phyloP scores from a whole-genome alignment of 1,284 basidiomycete genomes.

The Wallemia ichthyophaga region DNA sequence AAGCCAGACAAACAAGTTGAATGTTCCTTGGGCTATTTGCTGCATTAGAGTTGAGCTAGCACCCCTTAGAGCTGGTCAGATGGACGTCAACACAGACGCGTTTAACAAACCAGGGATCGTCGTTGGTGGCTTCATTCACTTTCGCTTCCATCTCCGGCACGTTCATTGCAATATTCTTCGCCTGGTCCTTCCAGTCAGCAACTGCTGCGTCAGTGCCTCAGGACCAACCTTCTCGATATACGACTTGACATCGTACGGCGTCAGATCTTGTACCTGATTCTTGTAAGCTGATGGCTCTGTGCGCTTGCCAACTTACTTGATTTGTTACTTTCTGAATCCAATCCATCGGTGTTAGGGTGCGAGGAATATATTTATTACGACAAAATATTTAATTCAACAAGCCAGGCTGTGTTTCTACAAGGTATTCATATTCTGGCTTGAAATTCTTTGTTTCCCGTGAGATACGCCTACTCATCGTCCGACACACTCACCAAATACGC shows the following conservation, averaged over 20 bases:
- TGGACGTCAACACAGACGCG: constrained; percentile 1
- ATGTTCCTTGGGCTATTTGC: constrained; percentile 83
- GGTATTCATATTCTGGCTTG: constrained; percentile 11
- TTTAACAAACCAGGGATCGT: constrained; percentile 61
- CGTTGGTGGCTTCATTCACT: constrained; percentile 87
- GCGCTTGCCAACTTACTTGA: background rate
- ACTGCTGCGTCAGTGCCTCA: background rate
- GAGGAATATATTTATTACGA: too few species aligned
- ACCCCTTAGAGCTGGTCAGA: constrained; percentile 30
- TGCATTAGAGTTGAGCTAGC: constrained; percentile 95
- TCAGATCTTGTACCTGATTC: background rate
- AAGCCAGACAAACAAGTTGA: constrained; percentile 77
- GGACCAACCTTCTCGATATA: constrained; percentile 1
- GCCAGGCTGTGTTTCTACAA: constrained; percentile 7
- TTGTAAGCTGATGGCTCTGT: background rate
- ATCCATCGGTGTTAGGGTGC: constrained; percentile 1
- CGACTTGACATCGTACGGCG: constrained; percentile 1
- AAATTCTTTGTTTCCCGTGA: background rate
- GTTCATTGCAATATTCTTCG: constrained; percentile 38
- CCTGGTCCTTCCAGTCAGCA: constrained; percentile 6
- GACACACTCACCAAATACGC: constrained; percentile 6
- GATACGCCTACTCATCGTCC: background rate
- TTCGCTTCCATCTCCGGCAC: constrained; percentile 92
- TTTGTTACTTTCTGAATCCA: background rate
- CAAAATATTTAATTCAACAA: constrained; percentile 5